These are phyloP conservation scores for Emydomyces testavorans DNA, from an alignment of 2,329 filamentous ascomycete genomes.

Conservation along the genomic window DNA sequence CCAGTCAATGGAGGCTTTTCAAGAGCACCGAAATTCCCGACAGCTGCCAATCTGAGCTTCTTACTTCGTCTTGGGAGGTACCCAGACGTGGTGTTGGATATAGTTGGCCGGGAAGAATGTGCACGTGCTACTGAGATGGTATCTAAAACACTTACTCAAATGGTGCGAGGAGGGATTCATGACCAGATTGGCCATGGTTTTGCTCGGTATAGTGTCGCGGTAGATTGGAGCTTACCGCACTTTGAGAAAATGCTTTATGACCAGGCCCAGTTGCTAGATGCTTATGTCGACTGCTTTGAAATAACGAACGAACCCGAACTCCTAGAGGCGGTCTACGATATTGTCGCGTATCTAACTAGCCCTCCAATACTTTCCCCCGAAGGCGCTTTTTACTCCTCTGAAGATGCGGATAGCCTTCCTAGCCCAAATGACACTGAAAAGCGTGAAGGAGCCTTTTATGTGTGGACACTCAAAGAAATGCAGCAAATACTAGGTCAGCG, in stretches of 20 bases:
- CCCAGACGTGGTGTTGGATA: slow-evolving; percentile 61
- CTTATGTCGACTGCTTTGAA: slow-evolving; percentile 80
- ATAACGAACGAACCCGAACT: slow-evolving; percentile 58
- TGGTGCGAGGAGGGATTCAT: slow-evolving; percentile 60
- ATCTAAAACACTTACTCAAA: slow-evolving; percentile 64
- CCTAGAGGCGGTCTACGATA: slow-evolving; percentile 64
- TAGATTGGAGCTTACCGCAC: slow-evolving; percentile 86
- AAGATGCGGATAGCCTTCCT: slow-evolving; percentile 77
- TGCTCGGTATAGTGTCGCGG: slow-evolving; percentile 75
- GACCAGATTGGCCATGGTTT: slow-evolving; percentile 71
- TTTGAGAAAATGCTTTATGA: slow-evolving; percentile 97
- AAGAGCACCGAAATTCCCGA: slow-evolving; percentile 74
- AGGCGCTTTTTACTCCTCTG: slow-evolving; percentile 76
- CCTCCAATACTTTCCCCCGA: slow-evolving; percentile 53
- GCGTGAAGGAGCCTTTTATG: slow-evolving; percentile 83
- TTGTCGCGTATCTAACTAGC: slow-evolving; percentile 74
- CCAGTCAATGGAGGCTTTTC: slow-evolving; percentile 68
- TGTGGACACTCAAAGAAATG: slow-evolving; percentile 85
- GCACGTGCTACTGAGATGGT: slow-evolving; percentile 65
- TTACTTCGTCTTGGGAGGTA: slow-evolving; percentile 63
- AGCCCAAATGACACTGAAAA: slow-evolving; percentile 65
- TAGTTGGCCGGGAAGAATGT: slow-evolving; percentile 76
- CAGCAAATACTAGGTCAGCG: slow-evolving; percentile 59
- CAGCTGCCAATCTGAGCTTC: slow-evolving; percentile 72
- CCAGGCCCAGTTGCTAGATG: slow-evolving; percentile 70